Conservation (phyloP, 208 protist genomes). For the Acanthamoeba lugdunensis region DNA sequence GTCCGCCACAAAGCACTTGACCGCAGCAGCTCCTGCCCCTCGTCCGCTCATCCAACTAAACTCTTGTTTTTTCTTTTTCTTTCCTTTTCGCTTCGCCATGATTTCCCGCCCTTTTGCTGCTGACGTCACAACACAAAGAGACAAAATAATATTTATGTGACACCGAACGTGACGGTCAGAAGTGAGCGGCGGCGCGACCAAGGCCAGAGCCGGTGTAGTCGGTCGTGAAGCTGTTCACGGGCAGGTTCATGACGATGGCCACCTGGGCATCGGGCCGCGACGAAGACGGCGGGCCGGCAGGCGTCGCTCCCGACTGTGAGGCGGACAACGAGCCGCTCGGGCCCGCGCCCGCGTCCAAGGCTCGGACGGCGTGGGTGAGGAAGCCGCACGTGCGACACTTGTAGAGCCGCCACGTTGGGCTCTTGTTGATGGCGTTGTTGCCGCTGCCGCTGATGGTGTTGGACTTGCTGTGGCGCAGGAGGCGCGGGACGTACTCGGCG, state of each 20-base stretch:
- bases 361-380: constrained; percentile 75
- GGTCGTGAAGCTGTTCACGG: not conserved
- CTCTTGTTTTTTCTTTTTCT: not conserved
- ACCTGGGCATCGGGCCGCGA: not conserved
- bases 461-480: not conserved
- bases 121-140: too few relatives aligned
- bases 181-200: not conserved
- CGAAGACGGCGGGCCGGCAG: not conserved
- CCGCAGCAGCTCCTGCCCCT: not conserved
- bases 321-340: not conserved
- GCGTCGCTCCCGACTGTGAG: not conserved
- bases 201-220: not conserved
- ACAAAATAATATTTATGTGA: too few relatives aligned
- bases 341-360: not conserved
- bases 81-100: too few relatives aligned
- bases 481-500: constrained; percentile 32
- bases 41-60: not conserved
- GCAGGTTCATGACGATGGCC: constrained; percentile 31
- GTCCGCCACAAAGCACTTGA: not conserved
- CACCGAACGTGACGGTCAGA: too few relatives aligned
- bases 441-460: not conserved
- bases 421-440: not conserved
- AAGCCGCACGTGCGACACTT: constrained; percentile 81
- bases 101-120: too few relatives aligned
- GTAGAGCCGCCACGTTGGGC: constrained; percentile 76